These are phyloP conservation scores for Colletotrichum brevisporum DNA, from an alignment of 2,329 filamentous ascomycete species.

Conservation along the genomic window DNA sequence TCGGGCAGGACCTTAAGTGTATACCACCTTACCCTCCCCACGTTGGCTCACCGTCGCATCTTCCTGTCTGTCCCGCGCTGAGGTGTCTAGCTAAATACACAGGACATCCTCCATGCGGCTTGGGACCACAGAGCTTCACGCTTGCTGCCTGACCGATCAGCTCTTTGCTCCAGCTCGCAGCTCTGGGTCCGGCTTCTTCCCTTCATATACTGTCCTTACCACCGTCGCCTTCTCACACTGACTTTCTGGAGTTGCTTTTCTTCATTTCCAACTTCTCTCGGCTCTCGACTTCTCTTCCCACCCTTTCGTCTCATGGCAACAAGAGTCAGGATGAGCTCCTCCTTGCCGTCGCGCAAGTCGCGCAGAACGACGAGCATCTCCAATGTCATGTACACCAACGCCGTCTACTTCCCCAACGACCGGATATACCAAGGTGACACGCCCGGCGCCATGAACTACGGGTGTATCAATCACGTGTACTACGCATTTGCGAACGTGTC, in stretches of 20 bases:
- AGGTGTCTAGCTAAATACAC: conserved; percentile 39
- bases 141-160: conserved; percentile 41
- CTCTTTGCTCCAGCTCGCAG: conserved; percentile 37
- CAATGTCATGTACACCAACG: conserved; percentile 76
- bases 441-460: conserved; percentile 80
- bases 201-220: conserved; percentile 39
- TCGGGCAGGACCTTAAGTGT: conserved; percentile 33
- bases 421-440: conserved; percentile 80
- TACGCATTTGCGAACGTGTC: conserved; percentile 86
- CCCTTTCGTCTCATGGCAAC: conserved; percentile 17
- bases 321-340: conserved; percentile 53
- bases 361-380: conserved; percentile 61
- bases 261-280: conserved; percentile 8
- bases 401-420: conserved; percentile 88
- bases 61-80: conserved; percentile 28
- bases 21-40: conserved; percentile 21
- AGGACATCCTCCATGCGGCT: conserved; percentile 33
- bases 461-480: conserved; percentile 84
- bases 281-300: background rate
- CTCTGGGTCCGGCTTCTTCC: conserved; percentile 33
- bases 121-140: conserved; percentile 35
- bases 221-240: conserved; percentile 23
- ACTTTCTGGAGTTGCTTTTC: conserved; percentile 23
- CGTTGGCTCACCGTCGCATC: conserved; percentile 39
- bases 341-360: conserved; percentile 59